These are phyloP conservation scores for Tylopilus plumbeoviolaceoides DNA, from an alignment of 768 basidiomycete genomes.

Conservation along the genomic window DNA sequence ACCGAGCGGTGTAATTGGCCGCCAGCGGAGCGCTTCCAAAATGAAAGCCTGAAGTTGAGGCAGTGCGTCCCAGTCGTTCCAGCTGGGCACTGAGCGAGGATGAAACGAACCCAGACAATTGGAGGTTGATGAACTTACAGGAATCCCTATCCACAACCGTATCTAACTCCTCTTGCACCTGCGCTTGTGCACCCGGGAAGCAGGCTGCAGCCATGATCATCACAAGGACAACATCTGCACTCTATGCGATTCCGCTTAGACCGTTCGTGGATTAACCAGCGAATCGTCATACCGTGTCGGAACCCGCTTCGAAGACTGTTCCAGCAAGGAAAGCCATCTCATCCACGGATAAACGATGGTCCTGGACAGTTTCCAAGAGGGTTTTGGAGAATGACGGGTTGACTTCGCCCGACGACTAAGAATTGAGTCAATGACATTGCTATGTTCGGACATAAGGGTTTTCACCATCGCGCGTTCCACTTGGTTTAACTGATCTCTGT, in stretches of 20 bases:
- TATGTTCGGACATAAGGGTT: neutral
- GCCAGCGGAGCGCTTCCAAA: constrained; percentile 37
- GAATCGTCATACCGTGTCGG: constrained; percentile 40
- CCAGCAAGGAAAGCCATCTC: constrained; percentile 59
- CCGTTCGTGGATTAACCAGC: rapidly evolving
- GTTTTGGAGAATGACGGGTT: constrained; percentile 45
- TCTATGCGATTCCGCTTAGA: neutral
- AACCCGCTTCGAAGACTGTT: constrained; percentile 57
- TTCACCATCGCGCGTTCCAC: constrained; percentile 43
- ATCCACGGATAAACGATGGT: constrained; percentile 46
- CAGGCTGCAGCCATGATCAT: constrained; percentile 50
- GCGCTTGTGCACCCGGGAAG: constrained; percentile 46
- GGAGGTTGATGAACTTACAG: constrained; percentile 7
- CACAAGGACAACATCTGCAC: constrained; percentile 29
- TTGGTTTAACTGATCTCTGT: constrained; percentile 35
- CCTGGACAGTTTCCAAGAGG: constrained; percentile 45
- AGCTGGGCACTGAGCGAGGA: constrained; percentile 31
- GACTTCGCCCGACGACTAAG: constrained; percentile 1
- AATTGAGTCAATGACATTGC: neutral
- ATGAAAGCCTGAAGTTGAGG: constrained; percentile 37
- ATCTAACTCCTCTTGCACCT: constrained; percentile 53
- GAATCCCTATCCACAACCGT: constrained; percentile 41
- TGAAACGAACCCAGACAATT: neutral
- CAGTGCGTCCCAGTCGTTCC: constrained; percentile 31
- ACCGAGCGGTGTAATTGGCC: constrained; percentile 32